phyloP scores from a whole-genome alignment of 805 yeast species.

The Maudiozyma saulgeensis region DNA sequence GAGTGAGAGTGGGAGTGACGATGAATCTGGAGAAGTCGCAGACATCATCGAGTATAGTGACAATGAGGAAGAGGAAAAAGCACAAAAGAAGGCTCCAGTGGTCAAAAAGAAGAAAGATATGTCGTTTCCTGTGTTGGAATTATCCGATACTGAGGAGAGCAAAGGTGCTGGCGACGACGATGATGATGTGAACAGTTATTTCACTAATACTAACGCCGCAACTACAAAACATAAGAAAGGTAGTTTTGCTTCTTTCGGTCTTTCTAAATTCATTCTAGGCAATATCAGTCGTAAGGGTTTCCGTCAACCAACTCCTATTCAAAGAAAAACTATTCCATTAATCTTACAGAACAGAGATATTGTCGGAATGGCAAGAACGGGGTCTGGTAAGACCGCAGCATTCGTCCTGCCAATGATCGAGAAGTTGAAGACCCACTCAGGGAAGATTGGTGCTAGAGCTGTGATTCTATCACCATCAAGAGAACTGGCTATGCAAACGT shows the following conservation, averaged over 20 bases:
- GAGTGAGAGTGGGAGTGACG: constrained; percentile 20
- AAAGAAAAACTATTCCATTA: constrained; percentile 87
- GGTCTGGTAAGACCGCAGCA: constrained; percentile 98
- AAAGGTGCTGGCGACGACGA: constrained; percentile 33
- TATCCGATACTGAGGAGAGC: constrained; percentile 40
- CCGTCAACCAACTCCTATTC: constrained; percentile 95
- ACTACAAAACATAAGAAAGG: constrained; percentile 47
- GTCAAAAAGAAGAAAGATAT: constrained; percentile 4
- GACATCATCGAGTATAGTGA: constrained; percentile 26
- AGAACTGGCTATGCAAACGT: constrained; percentile 91
- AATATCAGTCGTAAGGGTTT: constrained; percentile 81
- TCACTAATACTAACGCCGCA: constrained; percentile 25
- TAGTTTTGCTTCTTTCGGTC: constrained; percentile 82
- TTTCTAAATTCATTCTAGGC: constrained; percentile 57
- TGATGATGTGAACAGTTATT: constrained; percentile 39
- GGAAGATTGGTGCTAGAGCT: constrained; percentile 83
- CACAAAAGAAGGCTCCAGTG: constrained; percentile 15
- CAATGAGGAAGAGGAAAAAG: constrained; percentile 35
- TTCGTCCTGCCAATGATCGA: constrained; percentile 86
- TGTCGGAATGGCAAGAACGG: constrained; percentile 99
- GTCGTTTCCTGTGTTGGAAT: constrained; percentile 42
- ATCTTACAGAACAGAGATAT: constrained; percentile 83
- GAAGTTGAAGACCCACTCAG: constrained; percentile 69
- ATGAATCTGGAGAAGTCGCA: constrained; percentile 11
- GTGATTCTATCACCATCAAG: constrained; percentile 88